Percentiles rank a stretch among this genome's conserved stretches.
Conservation (phyloP, 2,329 filamentous ascomycete species). For the Fusarium caatingaense region DNA sequence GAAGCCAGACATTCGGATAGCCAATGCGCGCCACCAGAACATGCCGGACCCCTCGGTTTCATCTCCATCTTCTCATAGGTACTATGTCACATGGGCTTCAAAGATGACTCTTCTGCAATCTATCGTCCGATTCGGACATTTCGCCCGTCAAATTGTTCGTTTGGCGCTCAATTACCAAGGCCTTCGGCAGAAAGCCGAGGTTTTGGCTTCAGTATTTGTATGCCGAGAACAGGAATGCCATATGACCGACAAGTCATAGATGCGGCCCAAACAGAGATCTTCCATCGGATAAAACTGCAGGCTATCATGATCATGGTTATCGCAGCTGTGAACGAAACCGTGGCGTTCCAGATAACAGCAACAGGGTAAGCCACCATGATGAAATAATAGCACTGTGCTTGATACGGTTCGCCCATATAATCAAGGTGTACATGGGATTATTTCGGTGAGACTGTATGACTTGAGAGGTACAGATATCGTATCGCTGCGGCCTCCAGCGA, state of each 20-base stretch:
- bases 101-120: neutral
- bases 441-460: neutral
- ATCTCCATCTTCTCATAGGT: neutral
- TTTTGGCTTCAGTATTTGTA: slow-evolving; percentile 4
- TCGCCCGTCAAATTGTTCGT: slow-evolving; percentile 2
- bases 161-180: neutral
- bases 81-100: slow-evolving; percentile 7
- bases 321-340: neutral
- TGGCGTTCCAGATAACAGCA: neutral
- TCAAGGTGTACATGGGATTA: neutral
- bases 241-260: slow-evolving; percentile 20
- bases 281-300: neutral
- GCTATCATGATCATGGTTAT: neutral
- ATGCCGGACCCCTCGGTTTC: slow-evolving; percentile 6
- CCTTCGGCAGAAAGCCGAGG: slow-evolving; percentile 34
- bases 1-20: neutral
- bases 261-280: neutral
- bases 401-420: neutral
- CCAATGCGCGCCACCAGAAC: neutral
- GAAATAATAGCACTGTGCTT: neutral
- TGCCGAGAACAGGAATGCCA: slow-evolving; percentile 16
- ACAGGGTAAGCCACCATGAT: neutral
- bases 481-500: neutral
- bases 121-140: slow-evolving; percentile 19
- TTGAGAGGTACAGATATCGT: neutral